Conservation (phyloP, 2,329 filamentous ascomycete species). For the Trichoderma koningiopsis region DNA sequence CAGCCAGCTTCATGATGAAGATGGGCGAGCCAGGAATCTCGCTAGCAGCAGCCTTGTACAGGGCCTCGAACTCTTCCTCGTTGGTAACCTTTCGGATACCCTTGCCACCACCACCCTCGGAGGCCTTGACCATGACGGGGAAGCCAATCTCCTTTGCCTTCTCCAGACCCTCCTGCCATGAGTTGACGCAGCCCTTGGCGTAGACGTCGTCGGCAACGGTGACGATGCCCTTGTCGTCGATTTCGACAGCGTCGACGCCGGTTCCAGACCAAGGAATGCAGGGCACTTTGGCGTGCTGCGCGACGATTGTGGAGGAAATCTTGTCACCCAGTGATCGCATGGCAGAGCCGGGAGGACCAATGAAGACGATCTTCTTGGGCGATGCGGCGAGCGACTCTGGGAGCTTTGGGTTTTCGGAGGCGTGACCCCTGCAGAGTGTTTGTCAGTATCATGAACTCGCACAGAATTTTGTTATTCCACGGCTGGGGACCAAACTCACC, state of each 20-base stretch:
- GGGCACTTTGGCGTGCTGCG: conserved; percentile 92
- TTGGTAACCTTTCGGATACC: conserved; percentile 93
- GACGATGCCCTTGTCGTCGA: conserved; percentile 84
- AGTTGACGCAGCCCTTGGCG: conserved; percentile 85
- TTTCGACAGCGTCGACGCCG: conserved; percentile 77
- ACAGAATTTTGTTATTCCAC: background rate
- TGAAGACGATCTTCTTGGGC: conserved; percentile 98
- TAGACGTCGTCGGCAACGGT: conserved; percentile 87
- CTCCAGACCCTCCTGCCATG: conserved; percentile 84
- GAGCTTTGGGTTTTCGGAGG: conserved; percentile 96
- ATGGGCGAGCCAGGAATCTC: conserved; percentile 99
- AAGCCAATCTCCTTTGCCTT: conserved; percentile 92
- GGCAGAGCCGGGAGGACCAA: conserved; percentile 93
- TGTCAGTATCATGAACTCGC: conserved; percentile 1
- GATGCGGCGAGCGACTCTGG: conserved; percentile 95
- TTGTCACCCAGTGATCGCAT: conserved; percentile 99
- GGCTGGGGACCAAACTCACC: conserved; percentile 58
- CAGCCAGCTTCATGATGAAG: conserved; percentile 99
- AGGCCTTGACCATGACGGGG: conserved; percentile 99
- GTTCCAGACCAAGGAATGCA: conserved; percentile 99
- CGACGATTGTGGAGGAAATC: conserved; percentile 98
- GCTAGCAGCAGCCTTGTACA: conserved; percentile 95
- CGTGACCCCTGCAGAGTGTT: conserved; percentile 71
- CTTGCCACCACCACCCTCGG: conserved; percentile 97
- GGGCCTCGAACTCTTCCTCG: conserved; percentile 79